Percentiles rank a stretch among this genome's conserved stretches.
phyloP scores from a whole-genome alignment of 495 filamentous ascomycete species.

The Xylaria telfairii region DNA sequence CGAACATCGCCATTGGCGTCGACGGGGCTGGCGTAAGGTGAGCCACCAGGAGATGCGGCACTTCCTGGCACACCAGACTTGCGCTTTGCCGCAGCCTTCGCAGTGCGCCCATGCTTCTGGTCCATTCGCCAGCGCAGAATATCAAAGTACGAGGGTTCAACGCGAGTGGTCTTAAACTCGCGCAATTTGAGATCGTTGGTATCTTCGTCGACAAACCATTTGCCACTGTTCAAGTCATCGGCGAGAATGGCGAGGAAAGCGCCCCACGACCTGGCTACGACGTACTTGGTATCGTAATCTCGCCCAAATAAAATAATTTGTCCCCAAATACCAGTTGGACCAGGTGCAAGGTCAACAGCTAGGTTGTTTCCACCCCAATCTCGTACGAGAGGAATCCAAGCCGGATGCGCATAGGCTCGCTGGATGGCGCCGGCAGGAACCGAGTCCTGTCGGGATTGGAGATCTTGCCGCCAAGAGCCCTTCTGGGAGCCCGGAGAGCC shows the following conservation, averaged over 20 bases:
- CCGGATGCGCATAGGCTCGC: constrained; percentile 91
- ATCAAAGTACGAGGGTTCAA: constrained; percentile 94
- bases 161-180: constrained; percentile 84
- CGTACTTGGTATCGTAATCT: constrained; percentile 98
- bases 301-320: constrained; percentile 96
- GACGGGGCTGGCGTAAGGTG: constrained; percentile 59
- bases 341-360: constrained; percentile 91
- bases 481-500: constrained; percentile 62
- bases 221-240: constrained; percentile 85
- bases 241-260: constrained; percentile 84
- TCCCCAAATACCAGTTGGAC: constrained; percentile 89
- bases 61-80: constrained; percentile 45
- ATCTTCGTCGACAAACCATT: constrained; percentile 90
- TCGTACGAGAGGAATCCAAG: constrained; percentile 93
- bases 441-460: constrained; percentile 83
- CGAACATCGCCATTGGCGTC: constrained; percentile 54
- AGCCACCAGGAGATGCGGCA: constrained; percentile 51
- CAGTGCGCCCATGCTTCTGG: constrained; percentile 83
- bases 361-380: constrained; percentile 99
- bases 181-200: constrained; percentile 86
- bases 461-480: constrained; percentile 76
- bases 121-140: constrained; percentile 94
- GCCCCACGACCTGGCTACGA: constrained; percentile 91
- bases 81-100: constrained; percentile 45
- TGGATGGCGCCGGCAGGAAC: constrained; percentile 86